Percentiles rank a stretch among this genome's conserved stretches.
These are phyloP conservation scores for Tremellales sp. DNA, from an alignment of 1,284 basidiomycete species.

Conservation along the genomic window DNA sequence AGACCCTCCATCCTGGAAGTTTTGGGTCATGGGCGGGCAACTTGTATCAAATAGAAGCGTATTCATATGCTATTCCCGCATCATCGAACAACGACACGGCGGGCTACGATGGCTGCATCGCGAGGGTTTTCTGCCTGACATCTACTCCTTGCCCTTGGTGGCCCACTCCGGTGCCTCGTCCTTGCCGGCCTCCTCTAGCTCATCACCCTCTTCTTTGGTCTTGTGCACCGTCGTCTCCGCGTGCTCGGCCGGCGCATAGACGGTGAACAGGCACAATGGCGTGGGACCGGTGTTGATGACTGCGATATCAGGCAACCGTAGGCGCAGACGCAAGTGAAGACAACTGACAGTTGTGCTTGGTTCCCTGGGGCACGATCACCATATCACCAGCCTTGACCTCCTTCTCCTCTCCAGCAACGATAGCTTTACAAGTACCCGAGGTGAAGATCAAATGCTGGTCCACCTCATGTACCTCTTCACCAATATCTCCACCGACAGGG, in stretches of 20 bases:
- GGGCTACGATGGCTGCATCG: not conserved
- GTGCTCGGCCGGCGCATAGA: constrained; percentile 48
- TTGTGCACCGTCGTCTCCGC: constrained; percentile 42
- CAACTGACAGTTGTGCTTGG: constrained; percentile 43
- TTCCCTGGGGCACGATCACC: constrained; percentile 47
- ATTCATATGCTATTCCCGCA: no score
- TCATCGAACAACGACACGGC: no score
- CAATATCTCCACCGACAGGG: constrained; percentile 47
- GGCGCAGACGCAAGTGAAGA: not conserved
- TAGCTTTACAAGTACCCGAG: constrained; percentile 40
- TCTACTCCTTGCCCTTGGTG: constrained; percentile 11
- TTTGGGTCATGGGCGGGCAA: no score
- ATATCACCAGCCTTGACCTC: constrained; percentile 46
- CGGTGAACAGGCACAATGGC: constrained; percentile 44
- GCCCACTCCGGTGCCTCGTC: constrained; percentile 48
- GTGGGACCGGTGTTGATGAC: constrained; percentile 45
- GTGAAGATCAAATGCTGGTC: constrained; percentile 47
- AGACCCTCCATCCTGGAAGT: no score
- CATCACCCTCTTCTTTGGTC: constrained; percentile 47
- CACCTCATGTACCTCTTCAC: constrained; percentile 44
- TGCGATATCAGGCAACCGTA: constrained; percentile 3
- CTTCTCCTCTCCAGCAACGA: constrained; percentile 45
- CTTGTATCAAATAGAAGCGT: no score
- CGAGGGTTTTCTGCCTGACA: not conserved
- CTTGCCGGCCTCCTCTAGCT: constrained; percentile 47